Percentiles rank a stretch among this genome's conserved stretches.
Evolutionary conservation across 352 stramenopile genomes (phyloP).

Genomic region (Phytopythium litorale): DNA sequence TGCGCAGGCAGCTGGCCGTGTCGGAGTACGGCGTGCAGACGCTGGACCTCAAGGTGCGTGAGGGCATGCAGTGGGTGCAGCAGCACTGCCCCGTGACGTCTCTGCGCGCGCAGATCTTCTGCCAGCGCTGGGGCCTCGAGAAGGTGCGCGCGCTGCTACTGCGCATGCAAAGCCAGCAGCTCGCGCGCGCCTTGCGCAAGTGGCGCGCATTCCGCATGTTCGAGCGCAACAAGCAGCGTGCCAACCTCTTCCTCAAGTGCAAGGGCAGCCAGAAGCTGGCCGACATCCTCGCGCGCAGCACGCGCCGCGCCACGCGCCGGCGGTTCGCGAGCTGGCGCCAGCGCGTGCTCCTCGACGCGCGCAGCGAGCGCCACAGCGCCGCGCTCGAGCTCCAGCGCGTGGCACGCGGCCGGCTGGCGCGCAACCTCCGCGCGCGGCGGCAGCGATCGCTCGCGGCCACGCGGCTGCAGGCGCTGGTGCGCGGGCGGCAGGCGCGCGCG

Average conservation of each 20-base stretch:
- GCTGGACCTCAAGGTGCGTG: constrained; percentile 65
- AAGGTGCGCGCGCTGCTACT: constrained; percentile 76
- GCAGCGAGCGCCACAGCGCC: constrained; percentile 55
- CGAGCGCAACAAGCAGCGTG: constrained; percentile 73
- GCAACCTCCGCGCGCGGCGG: constrained; percentile 15
- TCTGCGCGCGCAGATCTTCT: constrained; percentile 82
- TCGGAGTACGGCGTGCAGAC: constrained; percentile 77
- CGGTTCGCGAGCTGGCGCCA: constrained; percentile 51
- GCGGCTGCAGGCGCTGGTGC: constrained; percentile 48
- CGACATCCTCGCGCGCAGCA: constrained; percentile 63
- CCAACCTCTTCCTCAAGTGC: constrained; percentile 80
- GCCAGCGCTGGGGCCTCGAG: constrained; percentile 80
- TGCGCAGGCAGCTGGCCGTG: constrained; percentile 73
- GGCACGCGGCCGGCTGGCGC: constrained; percentile 42
- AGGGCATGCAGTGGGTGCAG: constrained; percentile 85
- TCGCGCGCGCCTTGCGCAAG: constrained; percentile 65
- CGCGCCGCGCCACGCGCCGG: constrained; percentile 40
- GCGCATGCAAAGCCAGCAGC: constrained; percentile 60
- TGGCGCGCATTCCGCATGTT: constrained; percentile 66
- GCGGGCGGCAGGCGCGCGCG: constrained; percentile 35
- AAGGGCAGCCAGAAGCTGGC: constrained; percentile 73
- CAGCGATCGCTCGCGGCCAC: constrained; percentile 18
- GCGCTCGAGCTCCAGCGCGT: constrained; percentile 73
- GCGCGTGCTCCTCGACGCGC: constrained; percentile 37
- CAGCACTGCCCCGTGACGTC: constrained; percentile 77